A percentile compares a stretch with the other conserved stretches of the same genome.
These are phyloP conservation scores for Nemania bipapillata DNA, from an alignment of 2,329 filamentous ascomycete species.

Conservation along the genomic window DNA sequence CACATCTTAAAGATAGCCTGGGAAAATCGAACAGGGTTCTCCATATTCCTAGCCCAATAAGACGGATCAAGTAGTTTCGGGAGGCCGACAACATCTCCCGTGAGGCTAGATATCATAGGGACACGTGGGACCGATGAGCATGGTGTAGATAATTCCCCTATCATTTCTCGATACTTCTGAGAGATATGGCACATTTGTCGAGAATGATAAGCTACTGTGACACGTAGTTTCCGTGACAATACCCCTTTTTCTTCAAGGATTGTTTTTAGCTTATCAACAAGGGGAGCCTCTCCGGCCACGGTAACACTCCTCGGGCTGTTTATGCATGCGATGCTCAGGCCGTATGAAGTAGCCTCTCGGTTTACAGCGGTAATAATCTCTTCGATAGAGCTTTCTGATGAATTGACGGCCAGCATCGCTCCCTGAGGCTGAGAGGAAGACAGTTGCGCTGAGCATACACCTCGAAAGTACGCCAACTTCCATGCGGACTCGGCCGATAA, in stretches of 20 bases:
- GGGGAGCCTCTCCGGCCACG: background rate
- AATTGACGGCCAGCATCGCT: background rate
- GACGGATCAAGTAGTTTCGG: background rate
- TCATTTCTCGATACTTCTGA: too few species aligned
- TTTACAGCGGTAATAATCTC: background rate
- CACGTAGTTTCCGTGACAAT: background rate
- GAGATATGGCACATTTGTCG: too few species aligned
- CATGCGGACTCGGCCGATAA: conserved; percentile 15
- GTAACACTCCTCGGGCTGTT: background rate
- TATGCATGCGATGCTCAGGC: background rate
- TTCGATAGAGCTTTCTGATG: background rate
- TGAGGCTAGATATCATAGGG: conserved; percentile 27
- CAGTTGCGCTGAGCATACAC: background rate
- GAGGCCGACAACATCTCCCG: background rate
- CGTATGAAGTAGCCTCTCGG: background rate
- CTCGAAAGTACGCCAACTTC: conserved; percentile 17
- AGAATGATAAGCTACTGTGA: background rate
- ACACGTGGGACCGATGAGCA: too few species aligned
- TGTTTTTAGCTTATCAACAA: background rate
- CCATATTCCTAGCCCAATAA: conserved; percentile 50
- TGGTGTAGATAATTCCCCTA: too few species aligned
- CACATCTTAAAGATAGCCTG: background rate
- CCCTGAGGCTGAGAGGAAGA: background rate
- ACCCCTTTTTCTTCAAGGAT: background rate
- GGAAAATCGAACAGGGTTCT: conserved; percentile 25